Base-by-base conservation (phyloP, 108 stramenopile species). In the Nitzschia sp. region DNA sequence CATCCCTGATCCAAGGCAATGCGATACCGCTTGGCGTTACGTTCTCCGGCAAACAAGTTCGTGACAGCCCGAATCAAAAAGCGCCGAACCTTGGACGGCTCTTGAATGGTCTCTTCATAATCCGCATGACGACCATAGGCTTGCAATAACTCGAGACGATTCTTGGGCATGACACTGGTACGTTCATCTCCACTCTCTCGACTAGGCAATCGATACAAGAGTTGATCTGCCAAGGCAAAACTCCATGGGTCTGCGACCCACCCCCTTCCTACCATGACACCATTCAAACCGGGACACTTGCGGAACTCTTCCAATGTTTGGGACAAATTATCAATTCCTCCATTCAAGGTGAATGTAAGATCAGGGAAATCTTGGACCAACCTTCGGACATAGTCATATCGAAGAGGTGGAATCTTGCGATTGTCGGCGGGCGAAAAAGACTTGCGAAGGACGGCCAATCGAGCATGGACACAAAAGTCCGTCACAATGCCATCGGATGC, bases 391-490 rank as follows among this genome's bases (percentile, higher is more conserved):
- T 81, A 48, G 57, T 92, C 67, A 64, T 95, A 95, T 51, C 86
- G 85, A 53, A 99, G 79, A 14, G 95, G 97, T 7, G 98, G 98
- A 0, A 99, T 81, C 64, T 88, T 96, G 41, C 97, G 90, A 85
- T 99, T 99, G 60, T 97, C 91, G 17, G 93, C 86, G 15, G 99
- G 97, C 42, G 85, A 93, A 66, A 97, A 92, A 8, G 87, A 91
- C 42, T 85, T 91, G 15, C 71, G 70, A 54, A 99, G 72, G 10
- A 98, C 94, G 22, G 96, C 96, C 65, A 97, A 97, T 21, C 99
- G 87, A 2, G 99, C 98, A 69, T 99, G 99, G 0, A 99, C 72
- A 22, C 87, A 74, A 82, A 99, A 98, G 67, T 97, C 95, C 0
- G 84, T 89, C 14, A 95, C 94, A 24, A 89, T 80, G 0, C 93